Percentiles rank a stretch among this genome's conserved stretches.
Evolutionary conservation across 805 yeast species (phyloP).

Genomic region (Myxozyma geophila): DNA sequence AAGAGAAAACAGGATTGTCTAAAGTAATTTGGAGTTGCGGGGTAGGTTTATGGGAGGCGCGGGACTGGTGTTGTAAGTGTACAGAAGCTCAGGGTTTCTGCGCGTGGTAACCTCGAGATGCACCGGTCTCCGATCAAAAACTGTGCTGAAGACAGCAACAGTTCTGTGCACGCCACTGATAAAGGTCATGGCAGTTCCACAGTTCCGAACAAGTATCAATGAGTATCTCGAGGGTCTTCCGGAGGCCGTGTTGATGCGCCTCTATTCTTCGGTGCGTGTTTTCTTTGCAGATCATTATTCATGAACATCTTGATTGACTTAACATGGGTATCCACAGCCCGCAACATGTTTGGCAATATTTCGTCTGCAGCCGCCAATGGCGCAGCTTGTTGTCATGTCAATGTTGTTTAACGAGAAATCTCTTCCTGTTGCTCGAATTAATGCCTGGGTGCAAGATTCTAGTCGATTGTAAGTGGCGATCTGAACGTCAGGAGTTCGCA

Average conservation of each 20-base stretch:
- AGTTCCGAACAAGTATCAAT: slow-evolving; percentile 48
- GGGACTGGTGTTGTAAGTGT: background rate
- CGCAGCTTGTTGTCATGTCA: slow-evolving; percentile 85
- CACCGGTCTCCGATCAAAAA: background rate
- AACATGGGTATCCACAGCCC: slow-evolving; percentile 50
- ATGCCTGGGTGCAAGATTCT: slow-evolving; percentile 70
- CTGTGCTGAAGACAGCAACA: background rate
- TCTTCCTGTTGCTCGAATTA: slow-evolving; percentile 67
- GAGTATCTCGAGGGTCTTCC: slow-evolving; percentile 91
- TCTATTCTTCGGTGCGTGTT: slow-evolving; percentile 52
- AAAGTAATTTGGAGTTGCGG: background rate
- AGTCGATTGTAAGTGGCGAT: slow-evolving; percentile 50
- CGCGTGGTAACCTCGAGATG: background rate
- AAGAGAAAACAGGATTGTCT: background rate
- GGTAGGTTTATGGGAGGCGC: background rate
- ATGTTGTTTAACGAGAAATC: slow-evolving; percentile 82
- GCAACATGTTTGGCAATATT: slow-evolving; percentile 95
- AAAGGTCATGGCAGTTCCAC: slow-evolving; percentile 32
- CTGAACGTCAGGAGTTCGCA: background rate
- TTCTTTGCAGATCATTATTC: slow-evolving; percentile 6
- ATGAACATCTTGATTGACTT: background rate
- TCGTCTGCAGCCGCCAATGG: slow-evolving; percentile 83
- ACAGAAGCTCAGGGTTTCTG: background rate
- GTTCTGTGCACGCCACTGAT: too few relatives aligned
- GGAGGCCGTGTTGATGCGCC: slow-evolving; percentile 76